A percentile compares a stretch with the other conserved stretches of the same genome.
These are phyloP conservation scores for Backusella tuberculispora DNA, from an alignment of 192 early-diverging fungal genomes.

Conservation along the genomic window DNA sequence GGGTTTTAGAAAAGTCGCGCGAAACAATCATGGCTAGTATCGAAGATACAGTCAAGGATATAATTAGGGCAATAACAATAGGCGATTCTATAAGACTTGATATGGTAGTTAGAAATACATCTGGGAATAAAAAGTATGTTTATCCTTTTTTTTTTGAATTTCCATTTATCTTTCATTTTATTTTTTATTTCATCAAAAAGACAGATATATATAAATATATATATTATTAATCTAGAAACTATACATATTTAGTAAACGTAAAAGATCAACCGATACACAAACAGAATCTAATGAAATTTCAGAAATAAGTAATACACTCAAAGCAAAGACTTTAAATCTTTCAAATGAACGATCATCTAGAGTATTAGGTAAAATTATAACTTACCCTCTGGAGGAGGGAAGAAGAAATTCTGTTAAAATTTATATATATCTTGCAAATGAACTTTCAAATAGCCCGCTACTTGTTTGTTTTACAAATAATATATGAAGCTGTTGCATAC, in stretches of 20 bases:
- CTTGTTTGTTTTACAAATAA: constrained; percentile 31
- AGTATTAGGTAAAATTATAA: constrained; percentile 8
- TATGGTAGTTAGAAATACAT: not conserved
- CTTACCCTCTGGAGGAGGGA: not conserved
- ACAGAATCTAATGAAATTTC: not conserved
- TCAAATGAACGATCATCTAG: not conserved
- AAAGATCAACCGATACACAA: not conserved
- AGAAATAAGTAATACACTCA: not conserved
- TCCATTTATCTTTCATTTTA: not conserved
- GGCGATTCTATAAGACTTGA: not conserved
- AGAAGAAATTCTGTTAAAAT: too few species aligned
- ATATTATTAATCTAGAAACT: not conserved
- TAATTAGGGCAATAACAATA: not conserved
- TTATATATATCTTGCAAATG: not conserved
- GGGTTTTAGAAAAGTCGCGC: not conserved
- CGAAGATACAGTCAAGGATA: constrained; percentile 8
- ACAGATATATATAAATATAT: not conserved
- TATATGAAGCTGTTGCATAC: constrained; percentile 35
- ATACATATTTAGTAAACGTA: not conserved
- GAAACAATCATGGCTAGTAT: not conserved
- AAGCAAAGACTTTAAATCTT: not conserved
- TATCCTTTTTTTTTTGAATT: not conserved
- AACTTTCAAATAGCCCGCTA: constrained; percentile 26
- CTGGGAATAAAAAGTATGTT: not conserved
- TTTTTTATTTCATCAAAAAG: not conserved